Base-by-base conservation (phyloP, 192 early-diverging fungal species). In the Ambispora gerdemannii region DNA sequence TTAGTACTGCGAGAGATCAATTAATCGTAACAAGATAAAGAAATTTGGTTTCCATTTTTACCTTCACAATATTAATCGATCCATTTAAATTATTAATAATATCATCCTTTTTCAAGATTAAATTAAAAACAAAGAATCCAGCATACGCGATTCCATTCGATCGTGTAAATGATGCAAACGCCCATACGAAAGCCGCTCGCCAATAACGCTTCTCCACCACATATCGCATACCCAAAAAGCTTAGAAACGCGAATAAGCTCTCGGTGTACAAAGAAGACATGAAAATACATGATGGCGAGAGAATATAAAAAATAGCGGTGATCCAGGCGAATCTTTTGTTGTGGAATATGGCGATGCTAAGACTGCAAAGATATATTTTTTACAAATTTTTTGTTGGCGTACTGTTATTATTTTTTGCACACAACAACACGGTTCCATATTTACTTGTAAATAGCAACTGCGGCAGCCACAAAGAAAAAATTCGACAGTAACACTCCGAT, bases 221-320 rank as follows among this genome's bases (percentile, higher is more conserved):
- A 30, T 76, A 77, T 34, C 83, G 56, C 91, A 97, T 90, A 10
- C 92, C 93, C 0, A 81, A 76, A 70, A 97, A 95, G 11, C 87
- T 87, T 6, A 94, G 77, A 32, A 81, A 77, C 0, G 92, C 88
- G 78, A 95, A 97, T 32, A 90, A 70, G 49, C 90, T 92, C 77
- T 97, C 95, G 0, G 95, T 87, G 64, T 95, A 80, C 73, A 92
- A 83, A 3, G 92, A 80, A 15, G 95, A 92, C 88, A 95, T 90
- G 70, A 97, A 95, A 58, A 93, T 84, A 13, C 85, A 84, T 8
- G 92, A 85, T 4, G 93, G 93, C 3, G 90, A 89, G 28, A 92
- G 61, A 61, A 82, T 83, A 72, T 87, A 97, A 15, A 92, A 81
- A 28, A 94, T 61, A 0, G 90, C 84, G 4, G 91, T 81, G 1